These are phyloP conservation scores for Geotrichum bryndzae DNA, from an alignment of 1,139 yeast species.

Conservation along the genomic window DNA sequence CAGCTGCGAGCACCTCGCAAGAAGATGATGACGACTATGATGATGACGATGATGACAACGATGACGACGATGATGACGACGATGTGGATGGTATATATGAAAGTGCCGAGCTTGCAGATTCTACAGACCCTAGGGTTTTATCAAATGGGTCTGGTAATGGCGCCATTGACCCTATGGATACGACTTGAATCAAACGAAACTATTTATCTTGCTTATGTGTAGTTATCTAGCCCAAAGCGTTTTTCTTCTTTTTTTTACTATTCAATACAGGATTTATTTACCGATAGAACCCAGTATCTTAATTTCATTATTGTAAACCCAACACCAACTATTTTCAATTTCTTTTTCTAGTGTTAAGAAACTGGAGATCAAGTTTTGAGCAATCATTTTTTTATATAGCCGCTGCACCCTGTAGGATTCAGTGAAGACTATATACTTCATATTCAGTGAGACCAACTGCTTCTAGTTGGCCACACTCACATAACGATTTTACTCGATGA, in stretches of 20 bases:
- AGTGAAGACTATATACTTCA: too few species aligned
- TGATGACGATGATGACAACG: background rate
- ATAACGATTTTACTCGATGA: too few species aligned
- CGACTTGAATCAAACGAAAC: background rate
- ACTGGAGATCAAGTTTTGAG: too few species aligned
- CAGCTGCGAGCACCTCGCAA: background rate
- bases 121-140: background rate
- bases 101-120: background rate
- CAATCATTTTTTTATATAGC: too few species aligned
- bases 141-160: background rate
- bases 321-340: too few species aligned
- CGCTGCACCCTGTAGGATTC: too few species aligned
- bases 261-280: too few species aligned
- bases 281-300: too few species aligned
- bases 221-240: background rate
- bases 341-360: too few species aligned
- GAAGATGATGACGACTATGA: background rate
- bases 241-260: background rate
- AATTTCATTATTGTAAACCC: too few species aligned
- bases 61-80: background rate
- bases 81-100: background rate
- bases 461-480: too few species aligned
- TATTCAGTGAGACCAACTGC: too few species aligned
- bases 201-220: background rate
- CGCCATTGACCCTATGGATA: slow-evolving; percentile 13